These are phyloP conservation scores for Magnolia kwangsiensis DNA, from an alignment of 164 flowering plant species.

Conservation along the genomic window DNA sequence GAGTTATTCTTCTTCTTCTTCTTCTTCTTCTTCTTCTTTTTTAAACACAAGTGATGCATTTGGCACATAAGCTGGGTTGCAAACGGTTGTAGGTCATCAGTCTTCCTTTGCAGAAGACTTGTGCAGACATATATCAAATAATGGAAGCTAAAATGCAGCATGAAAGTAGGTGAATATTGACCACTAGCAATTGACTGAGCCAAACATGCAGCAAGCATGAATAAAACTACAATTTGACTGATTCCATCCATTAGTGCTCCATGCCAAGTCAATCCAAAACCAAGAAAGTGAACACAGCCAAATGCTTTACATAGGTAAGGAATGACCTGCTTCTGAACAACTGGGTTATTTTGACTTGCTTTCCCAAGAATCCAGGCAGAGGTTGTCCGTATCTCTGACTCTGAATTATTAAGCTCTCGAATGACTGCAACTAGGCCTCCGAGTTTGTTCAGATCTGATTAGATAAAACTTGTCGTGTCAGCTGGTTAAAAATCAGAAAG, in stretches of 20 bases:
- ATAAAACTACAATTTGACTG: no score
- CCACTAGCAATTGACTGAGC: neutral
- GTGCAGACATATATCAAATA: neutral
- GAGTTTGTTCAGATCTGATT: constrained; percentile 72
- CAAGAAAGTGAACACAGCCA: neutral
- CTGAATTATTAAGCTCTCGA: constrained; percentile 51
- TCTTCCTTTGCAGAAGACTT: neutral
- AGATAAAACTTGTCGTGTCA: constrained; percentile 3
- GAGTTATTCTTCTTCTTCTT: no score
- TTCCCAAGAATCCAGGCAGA: constrained; percentile 92
- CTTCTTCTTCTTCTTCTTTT: no score
- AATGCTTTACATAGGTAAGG: neutral
- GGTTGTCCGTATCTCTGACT: constrained; percentile 49
- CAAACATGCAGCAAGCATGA: neutral
- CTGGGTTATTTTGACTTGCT: constrained; percentile 86
- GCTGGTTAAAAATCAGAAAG: neutral
- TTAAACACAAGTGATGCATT: no score
- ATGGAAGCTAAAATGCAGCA: neutral
- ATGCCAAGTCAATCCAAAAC: neutral
- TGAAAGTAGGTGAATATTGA: neutral
- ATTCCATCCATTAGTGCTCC: no score
- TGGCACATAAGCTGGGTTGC: no score
- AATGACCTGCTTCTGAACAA: constrained; percentile 77
- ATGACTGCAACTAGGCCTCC: constrained; percentile 71
- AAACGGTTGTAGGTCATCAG: neutral